Evolutionary conservation across 2,329 filamentous ascomycete genomes (phyloP), one percentile per base, ranked within the genome.

Genomic region (Hymenoscyphus infarciens): DNA sequence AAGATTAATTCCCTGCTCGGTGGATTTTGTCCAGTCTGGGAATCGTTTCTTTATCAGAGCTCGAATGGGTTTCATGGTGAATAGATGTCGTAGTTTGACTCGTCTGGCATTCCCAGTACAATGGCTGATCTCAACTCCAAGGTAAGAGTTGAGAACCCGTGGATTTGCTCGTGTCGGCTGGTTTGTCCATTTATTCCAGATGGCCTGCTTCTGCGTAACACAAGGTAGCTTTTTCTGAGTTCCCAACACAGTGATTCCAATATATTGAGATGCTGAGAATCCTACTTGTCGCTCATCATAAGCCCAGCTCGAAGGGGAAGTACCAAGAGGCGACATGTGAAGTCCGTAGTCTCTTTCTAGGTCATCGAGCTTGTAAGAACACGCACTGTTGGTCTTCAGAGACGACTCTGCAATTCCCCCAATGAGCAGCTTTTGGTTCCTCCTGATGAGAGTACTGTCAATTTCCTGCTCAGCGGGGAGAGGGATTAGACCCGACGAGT

Each of bases 41-140:
- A 39, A 57, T 42, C 42, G 56, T 19, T 19, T 38, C 19, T 52
- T 16, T 59, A 59, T 29, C 10, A 59, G 27, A 4, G 38, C 27
- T 52, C 33, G 57, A 19, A 59, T 59, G 16, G 57, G 39, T 7
- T 52, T 5, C 39, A 49, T 59, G 10, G 42, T 19, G 16, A 65
- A 31, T 1, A 65, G 25, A 45, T 63, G 57, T n/a, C 49, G 56
- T 22, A 65, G 10, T 27, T 49, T 58, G 16, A 63, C 42, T n/a
- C 64, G 49, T 29, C 59, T 59, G 10, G 64, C 55, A 57, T 65
- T 65, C 55, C 64, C 64, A 7, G 64, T 65, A 33, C 64, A 65
- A 25, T 63, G 61, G 25, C 64, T 65, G 16, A 65, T 61, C 38
- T 65, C 64, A 19, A 65, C 58, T 25, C 59, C 61, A 16, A 63